phyloP scores from a whole-genome alignment of 192 early-diverging fungal genomes.

The Helicostylum pulchrum region DNA sequence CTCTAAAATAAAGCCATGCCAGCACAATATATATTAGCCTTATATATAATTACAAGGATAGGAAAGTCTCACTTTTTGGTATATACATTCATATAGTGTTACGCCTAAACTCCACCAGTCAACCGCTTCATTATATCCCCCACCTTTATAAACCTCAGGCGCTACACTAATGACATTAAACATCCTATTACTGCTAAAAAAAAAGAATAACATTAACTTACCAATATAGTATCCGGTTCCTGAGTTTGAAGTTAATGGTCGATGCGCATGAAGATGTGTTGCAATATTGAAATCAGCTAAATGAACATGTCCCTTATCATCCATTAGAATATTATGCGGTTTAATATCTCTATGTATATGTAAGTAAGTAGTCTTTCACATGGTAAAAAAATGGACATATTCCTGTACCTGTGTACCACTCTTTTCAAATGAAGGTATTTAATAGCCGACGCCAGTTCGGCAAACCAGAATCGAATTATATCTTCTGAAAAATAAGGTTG shows the following conservation, averaged over 20 bases:
- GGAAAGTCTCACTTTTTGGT: constrained; percentile 52
- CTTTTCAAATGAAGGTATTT: constrained; percentile 76
- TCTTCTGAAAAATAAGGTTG: constrained; percentile 69
- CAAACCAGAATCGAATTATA: constrained; percentile 79
- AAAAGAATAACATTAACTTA: constrained; percentile 33
- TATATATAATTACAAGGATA: not conserved
- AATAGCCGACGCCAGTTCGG: constrained; percentile 80
- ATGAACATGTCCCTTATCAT: constrained; percentile 80
- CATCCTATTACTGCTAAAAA: not conserved
- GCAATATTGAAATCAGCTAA: constrained; percentile 99
- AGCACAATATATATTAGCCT: not conserved
- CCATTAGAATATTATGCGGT: constrained; percentile 86
- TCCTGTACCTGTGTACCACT: constrained; percentile 75
- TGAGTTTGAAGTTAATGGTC: constrained; percentile 77
- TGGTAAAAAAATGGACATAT: not conserved
- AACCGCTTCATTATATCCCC: constrained; percentile 78
- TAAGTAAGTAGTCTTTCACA: not conserved
- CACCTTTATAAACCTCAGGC: constrained; percentile 65
- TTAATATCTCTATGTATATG: constrained; percentile 73
- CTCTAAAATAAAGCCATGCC: constrained; percentile 28
- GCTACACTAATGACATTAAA: constrained; percentile 35
- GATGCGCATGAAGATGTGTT: constrained; percentile 48
- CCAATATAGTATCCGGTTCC: constrained; percentile 93
- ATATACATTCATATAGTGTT: constrained; percentile 84
- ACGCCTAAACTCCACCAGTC: constrained; percentile 99